Evolutionary conservation across 2,329 filamentous ascomycete genomes (phyloP), one percentile per base, ranked within the genome.

Genomic region (Endothia cerciana): DNA sequence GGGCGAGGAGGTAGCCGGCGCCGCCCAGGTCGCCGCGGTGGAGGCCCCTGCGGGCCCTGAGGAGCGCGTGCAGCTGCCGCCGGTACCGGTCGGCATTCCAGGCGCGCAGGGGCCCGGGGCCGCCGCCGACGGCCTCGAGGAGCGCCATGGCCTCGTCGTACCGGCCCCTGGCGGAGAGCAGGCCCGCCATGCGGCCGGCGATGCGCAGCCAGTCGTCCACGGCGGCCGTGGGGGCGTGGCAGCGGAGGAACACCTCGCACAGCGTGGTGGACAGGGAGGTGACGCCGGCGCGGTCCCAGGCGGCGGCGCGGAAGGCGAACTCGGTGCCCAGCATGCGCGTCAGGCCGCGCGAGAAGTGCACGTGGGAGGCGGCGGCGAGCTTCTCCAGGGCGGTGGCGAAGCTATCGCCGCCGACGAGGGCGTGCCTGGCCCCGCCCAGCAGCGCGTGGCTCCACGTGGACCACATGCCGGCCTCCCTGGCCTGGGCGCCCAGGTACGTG

Each of bases 401-500:
- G 73, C 89, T 84, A 78, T 87, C 86, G 11, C 93, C 93, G 72
- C 89, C 90, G 63, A 87, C 84, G 65, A 97, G 83, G 25, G 87
- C 87, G 51, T 96, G 80, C 74, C 94, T 96, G 2, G 93, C 92
- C 77, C 98, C 94, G 71, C 90, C 93, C 62, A 97, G 82, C 17
- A 97, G 80, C 1, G 93, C 91, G 2, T 92, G 93, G 73, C 91
- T 93, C 79, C 94, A 88, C 2, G 97, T 80, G 62, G 89, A 88
- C 87, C 92, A 95, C 87, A 95, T 94, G 64, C 92, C 91, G 0
- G 88, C 87, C 73, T 97, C 94, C 73, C 89, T 93, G 2, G 94
- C 91, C 75, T 95, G 95, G 19, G 89, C 86, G 69, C 94, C 93
- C 47, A 98, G 84, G 72, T 95, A 97, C 0, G 88, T 85, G 7